phyloP scores from a whole-genome alignment of 1,139 yeast genomes.

The Diutina scorzettiae region DNA sequence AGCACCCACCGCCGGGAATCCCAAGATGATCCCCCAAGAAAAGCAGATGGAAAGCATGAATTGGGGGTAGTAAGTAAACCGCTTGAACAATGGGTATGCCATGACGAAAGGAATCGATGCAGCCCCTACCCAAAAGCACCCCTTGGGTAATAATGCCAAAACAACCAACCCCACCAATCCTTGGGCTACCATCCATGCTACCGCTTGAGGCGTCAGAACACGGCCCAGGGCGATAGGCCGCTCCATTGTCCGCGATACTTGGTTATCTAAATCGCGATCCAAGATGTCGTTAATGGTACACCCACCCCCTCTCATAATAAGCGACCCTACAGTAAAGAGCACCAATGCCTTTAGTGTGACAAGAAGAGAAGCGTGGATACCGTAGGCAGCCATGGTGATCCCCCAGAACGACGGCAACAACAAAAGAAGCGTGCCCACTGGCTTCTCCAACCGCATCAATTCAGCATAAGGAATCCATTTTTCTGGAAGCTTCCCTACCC shows the following conservation, averaged over 20 bases:
- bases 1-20: conserved; percentile 90
- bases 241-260: conserved; percentile 78
- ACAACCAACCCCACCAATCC: conserved; percentile 68
- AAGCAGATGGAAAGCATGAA: conserved; percentile 70
- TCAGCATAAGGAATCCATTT: conserved; percentile 83
- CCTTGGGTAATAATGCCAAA: conserved; percentile 59
- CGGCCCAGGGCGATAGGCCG: conserved; percentile 89
- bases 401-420: conserved; percentile 76
- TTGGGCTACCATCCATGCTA: conserved; percentile 63
- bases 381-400: conserved; percentile 74
- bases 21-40: conserved; percentile 90
- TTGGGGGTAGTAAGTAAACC: conserved; percentile 94
- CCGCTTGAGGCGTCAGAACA: conserved; percentile 61
- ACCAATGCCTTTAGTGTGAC: conserved; percentile 47
- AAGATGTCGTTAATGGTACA: conserved; percentile 88
- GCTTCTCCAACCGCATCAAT: conserved; percentile 82
- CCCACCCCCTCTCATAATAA: conserved; percentile 96
- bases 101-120: conserved; percentile 70
- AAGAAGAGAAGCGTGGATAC: conserved; percentile 53
- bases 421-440: conserved; percentile 81
- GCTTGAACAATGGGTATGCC: conserved; percentile 83
- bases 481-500: conserved; percentile 53
- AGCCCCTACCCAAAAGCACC: conserved; percentile 77
- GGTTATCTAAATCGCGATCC: conserved; percentile 71
- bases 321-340: conserved; percentile 71